Evolutionary conservation across 192 early-diverging fungal species (phyloP).

Genomic region (Lobosporangium transversale): DNA sequence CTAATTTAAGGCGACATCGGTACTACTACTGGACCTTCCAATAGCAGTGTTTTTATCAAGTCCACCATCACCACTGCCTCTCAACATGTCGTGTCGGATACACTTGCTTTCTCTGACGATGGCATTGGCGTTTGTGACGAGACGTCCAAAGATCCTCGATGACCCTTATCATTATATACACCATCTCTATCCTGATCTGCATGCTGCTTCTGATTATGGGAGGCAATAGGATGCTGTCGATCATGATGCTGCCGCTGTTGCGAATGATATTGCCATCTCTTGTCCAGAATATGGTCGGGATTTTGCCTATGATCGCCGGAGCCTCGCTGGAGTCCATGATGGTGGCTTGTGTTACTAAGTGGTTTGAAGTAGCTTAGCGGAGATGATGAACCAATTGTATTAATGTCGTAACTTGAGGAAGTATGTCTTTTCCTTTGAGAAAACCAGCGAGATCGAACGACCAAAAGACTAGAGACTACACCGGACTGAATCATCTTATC

Average conservation of each 20-base stretch:
- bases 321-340: not conserved
- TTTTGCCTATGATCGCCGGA: conserved; percentile 1
- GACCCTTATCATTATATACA: not conserved
- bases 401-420: not conserved
- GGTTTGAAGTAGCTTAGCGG: conserved; percentile 12
- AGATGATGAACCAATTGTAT: too few relatives aligned
- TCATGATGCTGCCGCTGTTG: conserved; percentile 31
- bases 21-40: too few relatives aligned
- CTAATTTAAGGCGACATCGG: too few relatives aligned
- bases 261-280: conserved; percentile 21
- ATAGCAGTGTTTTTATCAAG: too few relatives aligned
- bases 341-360: not conserved
- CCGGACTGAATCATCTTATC: conserved; percentile 40
- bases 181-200: not conserved
- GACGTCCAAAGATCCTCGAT: not conserved
- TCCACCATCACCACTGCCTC: too few relatives aligned
- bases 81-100: too few relatives aligned
- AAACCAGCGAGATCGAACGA: conserved; percentile 32
- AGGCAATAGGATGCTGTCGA: conserved; percentile 16
- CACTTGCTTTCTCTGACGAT: too few relatives aligned
- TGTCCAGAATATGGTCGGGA: not conserved
- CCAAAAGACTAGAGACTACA: conserved; percentile 23
- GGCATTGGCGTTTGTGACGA: too few relatives aligned
- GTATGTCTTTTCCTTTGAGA: not conserved
- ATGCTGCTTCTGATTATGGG: conserved; percentile 10